Percentiles rank a stretch among this genome's conserved stretches.
These are phyloP conservation scores for Hygrophila difformis DNA, from an alignment of 257 asterid species.

Conservation along the genomic window DNA sequence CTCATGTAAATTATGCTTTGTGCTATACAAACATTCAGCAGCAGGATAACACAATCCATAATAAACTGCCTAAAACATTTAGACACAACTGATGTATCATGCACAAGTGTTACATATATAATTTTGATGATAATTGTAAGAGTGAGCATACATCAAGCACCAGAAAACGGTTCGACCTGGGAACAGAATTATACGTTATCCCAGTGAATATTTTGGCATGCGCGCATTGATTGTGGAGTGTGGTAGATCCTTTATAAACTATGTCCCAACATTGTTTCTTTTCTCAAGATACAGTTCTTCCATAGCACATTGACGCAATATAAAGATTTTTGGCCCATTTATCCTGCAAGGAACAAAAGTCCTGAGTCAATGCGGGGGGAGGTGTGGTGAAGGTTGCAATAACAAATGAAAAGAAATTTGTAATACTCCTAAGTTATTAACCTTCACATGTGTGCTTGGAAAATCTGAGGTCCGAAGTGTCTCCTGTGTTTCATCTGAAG, in stretches of 20 bases:
- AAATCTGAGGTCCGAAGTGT: slow-evolving; percentile 55
- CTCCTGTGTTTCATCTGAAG: slow-evolving; percentile 45
- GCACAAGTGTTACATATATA: slow-evolving; percentile 15
- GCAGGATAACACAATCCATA: slow-evolving; percentile 9
- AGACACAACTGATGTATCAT: slow-evolving; percentile 14
- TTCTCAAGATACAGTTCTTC: slow-evolving; percentile 30
- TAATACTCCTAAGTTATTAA: slow-evolving; percentile 12
- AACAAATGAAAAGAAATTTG: slow-evolving; percentile 6
- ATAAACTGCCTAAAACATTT: slow-evolving; percentile 13
- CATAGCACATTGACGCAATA: slow-evolving; percentile 29
- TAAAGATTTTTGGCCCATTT: slow-evolving; percentile 36
- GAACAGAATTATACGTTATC: no score
- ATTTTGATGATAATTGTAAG: slow-evolving; percentile 11
- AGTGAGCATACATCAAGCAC: slow-evolving; percentile 19
- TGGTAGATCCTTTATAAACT: not conserved
- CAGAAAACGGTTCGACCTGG: slow-evolving; percentile 5
- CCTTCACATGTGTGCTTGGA: slow-evolving; percentile 56
- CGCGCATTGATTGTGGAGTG: no score
- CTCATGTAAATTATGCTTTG: slow-evolving; percentile 1
- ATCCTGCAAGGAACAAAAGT: slow-evolving; percentile 22
- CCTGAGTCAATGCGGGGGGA: no score
- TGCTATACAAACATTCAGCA: slow-evolving; percentile 24
- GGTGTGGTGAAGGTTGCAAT: slow-evolving; percentile 12
- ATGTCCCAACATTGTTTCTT: not conserved
- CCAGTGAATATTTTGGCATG: no score